Evolutionary conservation across 768 basidiomycete species (phyloP).

Genomic region (Cantharellus anzutake): DNA sequence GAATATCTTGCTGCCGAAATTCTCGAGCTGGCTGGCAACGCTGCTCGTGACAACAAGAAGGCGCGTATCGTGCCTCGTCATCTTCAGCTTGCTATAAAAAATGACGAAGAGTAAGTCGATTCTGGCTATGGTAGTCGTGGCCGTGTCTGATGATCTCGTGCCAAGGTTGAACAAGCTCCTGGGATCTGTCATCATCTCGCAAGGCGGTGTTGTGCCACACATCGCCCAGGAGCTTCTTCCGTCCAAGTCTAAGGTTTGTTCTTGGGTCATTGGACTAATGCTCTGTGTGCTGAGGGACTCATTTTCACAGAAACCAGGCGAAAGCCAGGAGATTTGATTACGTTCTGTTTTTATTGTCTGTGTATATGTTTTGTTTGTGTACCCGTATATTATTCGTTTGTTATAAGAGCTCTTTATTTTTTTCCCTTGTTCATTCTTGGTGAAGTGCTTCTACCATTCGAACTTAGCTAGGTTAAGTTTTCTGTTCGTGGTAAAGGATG

Average conservation of each 20-base stretch:
- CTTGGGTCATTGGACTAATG: neutral
- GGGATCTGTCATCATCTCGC: slow-evolving; percentile 46
- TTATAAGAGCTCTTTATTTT: too few species aligned
- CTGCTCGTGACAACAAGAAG: slow-evolving; percentile 67
- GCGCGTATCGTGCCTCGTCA: slow-evolving; percentile 66
- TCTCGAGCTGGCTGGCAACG: slow-evolving; percentile 66
- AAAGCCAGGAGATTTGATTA: neutral
- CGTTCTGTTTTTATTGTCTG: neutral
- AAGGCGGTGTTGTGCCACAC: slow-evolving; percentile 56
- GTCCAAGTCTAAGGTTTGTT: slow-evolving; percentile 7
- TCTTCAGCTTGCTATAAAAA: slow-evolving; percentile 55
- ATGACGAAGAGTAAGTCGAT: slow-evolving; percentile 46
- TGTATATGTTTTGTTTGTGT: too few species aligned
- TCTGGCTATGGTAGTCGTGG: neutral
- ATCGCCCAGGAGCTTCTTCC: slow-evolving; percentile 31
- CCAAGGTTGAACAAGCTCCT: slow-evolving; percentile 36
- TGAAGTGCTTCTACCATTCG: too few species aligned
- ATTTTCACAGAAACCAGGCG: neutral
- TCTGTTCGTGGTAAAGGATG: too few species aligned
- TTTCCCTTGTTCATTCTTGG: too few species aligned
- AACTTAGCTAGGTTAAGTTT: too few species aligned
- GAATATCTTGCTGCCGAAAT: slow-evolving; percentile 81
- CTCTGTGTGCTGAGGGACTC: neutral
- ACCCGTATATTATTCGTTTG: too few species aligned
- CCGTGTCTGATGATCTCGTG: slow-evolving; percentile 3